Evolutionary conservation across 2,329 filamentous ascomycete species (phyloP).

Genomic region (Seiridium cupressi): DNA sequence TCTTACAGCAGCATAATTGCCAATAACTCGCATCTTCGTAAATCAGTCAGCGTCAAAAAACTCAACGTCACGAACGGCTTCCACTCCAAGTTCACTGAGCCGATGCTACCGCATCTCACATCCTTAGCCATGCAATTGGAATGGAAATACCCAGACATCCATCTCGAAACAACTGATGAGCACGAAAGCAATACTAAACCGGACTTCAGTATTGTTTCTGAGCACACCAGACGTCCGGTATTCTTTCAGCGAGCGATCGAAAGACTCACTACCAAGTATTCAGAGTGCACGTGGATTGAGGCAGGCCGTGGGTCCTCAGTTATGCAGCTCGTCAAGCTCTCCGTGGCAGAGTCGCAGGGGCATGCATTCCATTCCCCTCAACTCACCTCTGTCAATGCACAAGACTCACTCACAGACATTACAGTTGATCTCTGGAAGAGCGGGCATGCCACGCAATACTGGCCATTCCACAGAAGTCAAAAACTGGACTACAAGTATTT

Average conservation of each 20-base stretch:
- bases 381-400: background rate
- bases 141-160: slow-evolving; percentile 6
- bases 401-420: background rate
- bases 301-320: slow-evolving; percentile 14
- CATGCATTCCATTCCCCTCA: background rate
- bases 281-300: slow-evolving; percentile 12
- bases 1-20: background rate
- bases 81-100: slow-evolving; percentile 14
- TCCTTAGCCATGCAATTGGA: no score
- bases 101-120: background rate
- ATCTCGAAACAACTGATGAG: slow-evolving; percentile 8
- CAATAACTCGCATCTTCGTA: background rate
- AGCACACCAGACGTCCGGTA: slow-evolving; percentile 15
- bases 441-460: slow-evolving; percentile 14
- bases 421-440: slow-evolving; percentile 4
- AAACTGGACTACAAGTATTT: slow-evolving; percentile 9
- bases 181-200: background rate
- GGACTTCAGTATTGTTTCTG: background rate
- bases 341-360: background rate
- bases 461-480: slow-evolving; percentile 20
- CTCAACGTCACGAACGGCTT: background rate
- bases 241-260: slow-evolving; percentile 14
- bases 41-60: slow-evolving; percentile 7
- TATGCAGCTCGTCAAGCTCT: slow-evolving; percentile 6
- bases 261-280: slow-evolving; percentile 6